These are phyloP conservation scores for Kockiozyma suomiensis DNA, from an alignment of 805 yeast genomes.

Conservation along the genomic window DNA sequence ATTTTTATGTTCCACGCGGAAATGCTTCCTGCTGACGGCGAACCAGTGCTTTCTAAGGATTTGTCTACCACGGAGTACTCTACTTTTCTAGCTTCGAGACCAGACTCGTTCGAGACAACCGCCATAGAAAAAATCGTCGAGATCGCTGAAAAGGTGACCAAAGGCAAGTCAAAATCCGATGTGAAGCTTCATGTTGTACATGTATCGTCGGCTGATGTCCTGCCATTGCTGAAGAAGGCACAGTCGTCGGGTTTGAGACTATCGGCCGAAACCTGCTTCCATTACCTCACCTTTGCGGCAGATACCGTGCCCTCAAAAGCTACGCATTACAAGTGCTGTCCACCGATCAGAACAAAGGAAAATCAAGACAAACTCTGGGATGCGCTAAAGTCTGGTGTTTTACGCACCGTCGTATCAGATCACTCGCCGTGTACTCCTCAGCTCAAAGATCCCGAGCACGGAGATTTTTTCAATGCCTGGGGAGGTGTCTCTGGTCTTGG, in stretches of 20 bases:
- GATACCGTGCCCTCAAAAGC: conserved; percentile 76
- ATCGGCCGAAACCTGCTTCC: conserved; percentile 93
- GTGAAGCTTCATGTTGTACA: conserved; percentile 80
- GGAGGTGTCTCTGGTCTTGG: conserved; percentile 96
- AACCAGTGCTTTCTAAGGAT: conserved; percentile 24
- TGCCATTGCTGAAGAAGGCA: conserved; percentile 73
- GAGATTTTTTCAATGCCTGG: conserved; percentile 93
- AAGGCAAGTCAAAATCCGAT: conserved; percentile 12
- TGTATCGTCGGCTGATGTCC: conserved; percentile 79
- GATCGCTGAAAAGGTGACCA: conserved; percentile 53
- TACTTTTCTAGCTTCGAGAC: conserved; percentile 80
- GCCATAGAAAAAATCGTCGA: conserved; percentile 75
- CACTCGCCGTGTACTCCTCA: conserved; percentile 97
- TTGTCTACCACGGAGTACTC: conserved; percentile 50
- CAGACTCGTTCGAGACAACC: conserved; percentile 82
- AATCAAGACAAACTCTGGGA: conserved; percentile 78
- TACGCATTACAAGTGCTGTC: conserved; percentile 91
- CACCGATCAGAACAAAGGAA: conserved; percentile 80
- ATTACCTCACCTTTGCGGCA: conserved; percentile 75
- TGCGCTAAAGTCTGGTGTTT: conserved; percentile 65
- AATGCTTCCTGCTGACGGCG: conserved; percentile 57
- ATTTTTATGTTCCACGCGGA: conserved; percentile 93
- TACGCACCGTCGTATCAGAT: conserved; percentile 88
- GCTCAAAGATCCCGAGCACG: conserved; percentile 74
- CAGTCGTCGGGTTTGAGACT: conserved; percentile 49